phyloP scores from a whole-genome alignment of 352 stramenopile genomes.

The Phytophthora chlamydospora region DNA sequence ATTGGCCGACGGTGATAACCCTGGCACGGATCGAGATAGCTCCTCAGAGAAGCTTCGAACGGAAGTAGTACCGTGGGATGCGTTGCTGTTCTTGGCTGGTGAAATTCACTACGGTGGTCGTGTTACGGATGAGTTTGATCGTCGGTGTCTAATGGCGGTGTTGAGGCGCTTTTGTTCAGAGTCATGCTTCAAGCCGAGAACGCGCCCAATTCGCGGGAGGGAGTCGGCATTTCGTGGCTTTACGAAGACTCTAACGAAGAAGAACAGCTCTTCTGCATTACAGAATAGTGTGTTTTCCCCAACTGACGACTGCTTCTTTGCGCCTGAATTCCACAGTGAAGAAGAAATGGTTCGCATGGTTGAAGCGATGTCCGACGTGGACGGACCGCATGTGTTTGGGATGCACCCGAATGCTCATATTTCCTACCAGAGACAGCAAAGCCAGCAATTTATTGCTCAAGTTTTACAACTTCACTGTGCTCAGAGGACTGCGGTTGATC shows the following conservation, averaged over 20 bases:
- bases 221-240: constrained; percentile 3
- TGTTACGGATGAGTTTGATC: constrained; percentile 86
- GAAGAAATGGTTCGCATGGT: constrained; percentile 57
- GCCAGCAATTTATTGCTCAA: constrained; percentile 39
- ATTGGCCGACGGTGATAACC: background rate
- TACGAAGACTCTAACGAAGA: background rate
- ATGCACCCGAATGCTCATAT: constrained; percentile 86
- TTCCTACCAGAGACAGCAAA: constrained; percentile 67
- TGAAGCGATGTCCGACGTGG: constrained; percentile 50
- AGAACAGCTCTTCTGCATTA: constrained; percentile 12
- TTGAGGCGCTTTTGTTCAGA: constrained; percentile 68
- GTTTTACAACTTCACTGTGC: constrained; percentile 49
- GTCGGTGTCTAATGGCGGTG: constrained; percentile 69
- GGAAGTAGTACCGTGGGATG: constrained; percentile 68
- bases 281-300: constrained; percentile 16
- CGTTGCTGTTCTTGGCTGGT: constrained; percentile 74
- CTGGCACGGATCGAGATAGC: background rate
- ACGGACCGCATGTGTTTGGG: constrained; percentile 76
- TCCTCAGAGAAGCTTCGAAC: background rate
- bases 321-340: constrained; percentile 45
- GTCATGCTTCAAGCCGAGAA: constrained; percentile 5
- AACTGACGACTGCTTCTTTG: constrained; percentile 45
- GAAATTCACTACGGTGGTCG: constrained; percentile 86
- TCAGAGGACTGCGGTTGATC: constrained; percentile 1
- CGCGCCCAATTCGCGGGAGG: background rate